These are phyloP conservation scores for Shiraia sp. DNA, from an alignment of 2,329 filamentous ascomycete genomes.

Conservation along the genomic window DNA sequence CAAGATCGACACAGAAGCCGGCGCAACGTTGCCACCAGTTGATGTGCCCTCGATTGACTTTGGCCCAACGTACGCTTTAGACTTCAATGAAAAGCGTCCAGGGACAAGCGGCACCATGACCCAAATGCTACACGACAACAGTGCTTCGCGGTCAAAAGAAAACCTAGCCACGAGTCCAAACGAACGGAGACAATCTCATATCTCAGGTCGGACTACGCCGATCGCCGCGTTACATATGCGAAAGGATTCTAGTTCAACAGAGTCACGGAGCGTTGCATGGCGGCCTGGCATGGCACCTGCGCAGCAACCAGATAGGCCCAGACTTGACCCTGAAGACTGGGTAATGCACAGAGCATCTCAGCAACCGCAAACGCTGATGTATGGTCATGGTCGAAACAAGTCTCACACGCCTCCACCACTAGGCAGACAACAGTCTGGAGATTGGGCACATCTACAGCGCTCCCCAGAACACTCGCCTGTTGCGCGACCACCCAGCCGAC, in stretches of 20 bases:
- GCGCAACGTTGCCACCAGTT: slow-evolving; percentile 49
- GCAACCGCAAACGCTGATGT: slow-evolving; percentile 48
- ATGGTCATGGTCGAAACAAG: slow-evolving; percentile 62
- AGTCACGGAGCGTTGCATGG: slow-evolving; percentile 74
- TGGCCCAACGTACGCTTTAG: slow-evolving; percentile 77
- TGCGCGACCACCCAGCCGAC: slow-evolving; percentile 35
- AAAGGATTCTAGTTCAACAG: slow-evolving; percentile 49
- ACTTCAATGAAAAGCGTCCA: slow-evolving; percentile 58
- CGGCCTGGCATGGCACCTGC: slow-evolving; percentile 67
- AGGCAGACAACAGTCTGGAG: slow-evolving; percentile 48
- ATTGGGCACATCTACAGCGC: slow-evolving; percentile 49
- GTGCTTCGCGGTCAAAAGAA: slow-evolving; percentile 37
- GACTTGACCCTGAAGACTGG: slow-evolving; percentile 77
- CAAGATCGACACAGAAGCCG: slow-evolving; percentile 51
- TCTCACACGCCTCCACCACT: slow-evolving; percentile 55
- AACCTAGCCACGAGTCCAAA: slow-evolving; percentile 32
- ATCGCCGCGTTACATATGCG: slow-evolving; percentile 49
- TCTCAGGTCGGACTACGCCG: slow-evolving; percentile 40
- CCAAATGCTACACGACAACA: slow-evolving; percentile 35
- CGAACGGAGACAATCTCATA: slow-evolving; percentile 35
- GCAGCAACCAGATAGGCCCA: slow-evolving; percentile 52
- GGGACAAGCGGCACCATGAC: slow-evolving; percentile 59
- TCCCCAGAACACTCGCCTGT: slow-evolving; percentile 27
- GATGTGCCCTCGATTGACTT: slow-evolving; percentile 80
- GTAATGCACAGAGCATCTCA: slow-evolving; percentile 74